A percentile compares a stretch with the other conserved stretches of the same genome.
phyloP scores from a whole-genome alignment of 2,329 filamentous ascomycete species.

The Fusarium bactridioides region DNA sequence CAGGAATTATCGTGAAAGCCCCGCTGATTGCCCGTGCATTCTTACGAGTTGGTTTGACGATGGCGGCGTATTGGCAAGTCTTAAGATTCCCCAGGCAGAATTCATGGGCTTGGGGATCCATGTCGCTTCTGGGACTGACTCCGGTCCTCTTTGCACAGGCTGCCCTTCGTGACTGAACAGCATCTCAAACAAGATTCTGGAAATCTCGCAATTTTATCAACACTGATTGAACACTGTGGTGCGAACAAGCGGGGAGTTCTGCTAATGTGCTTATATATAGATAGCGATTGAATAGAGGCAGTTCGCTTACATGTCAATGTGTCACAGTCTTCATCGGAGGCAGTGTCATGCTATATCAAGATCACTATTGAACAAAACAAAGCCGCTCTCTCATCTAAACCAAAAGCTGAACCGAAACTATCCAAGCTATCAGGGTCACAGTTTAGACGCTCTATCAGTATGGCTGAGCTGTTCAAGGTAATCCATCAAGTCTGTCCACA shows the following conservation, averaged over 20 bases:
- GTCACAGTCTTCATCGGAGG: no score
- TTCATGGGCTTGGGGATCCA: conserved; percentile 10
- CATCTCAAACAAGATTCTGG: fast-evolving
- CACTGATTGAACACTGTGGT: no score
- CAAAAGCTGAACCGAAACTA: no score
- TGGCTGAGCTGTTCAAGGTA: conserved; percentile 1
- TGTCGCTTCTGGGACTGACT: conserved; percentile 8
- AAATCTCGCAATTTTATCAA: background rate
- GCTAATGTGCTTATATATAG: background rate
- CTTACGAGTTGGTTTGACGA: conserved; percentile 3
- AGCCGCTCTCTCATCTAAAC: fast-evolving
- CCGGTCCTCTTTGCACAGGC: conserved; percentile 16
- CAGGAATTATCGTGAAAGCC: background rate
- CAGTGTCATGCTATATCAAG: background rate
- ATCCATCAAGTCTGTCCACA: conserved; percentile 11
- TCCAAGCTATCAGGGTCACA: background rate
- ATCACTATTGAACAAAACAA: background rate
- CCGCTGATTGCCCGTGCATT: background rate
- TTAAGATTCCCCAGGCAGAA: conserved; percentile 9
- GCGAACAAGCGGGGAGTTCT: background rate
- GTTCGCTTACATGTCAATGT: fast-evolving
- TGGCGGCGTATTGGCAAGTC: conserved; percentile 10
- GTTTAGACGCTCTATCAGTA: background rate
- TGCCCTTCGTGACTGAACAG: background rate
- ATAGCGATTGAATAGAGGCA: background rate